Conservation (phyloP, 192 early-diverging fungal genomes). For the Diversispora epigaea region DNA sequence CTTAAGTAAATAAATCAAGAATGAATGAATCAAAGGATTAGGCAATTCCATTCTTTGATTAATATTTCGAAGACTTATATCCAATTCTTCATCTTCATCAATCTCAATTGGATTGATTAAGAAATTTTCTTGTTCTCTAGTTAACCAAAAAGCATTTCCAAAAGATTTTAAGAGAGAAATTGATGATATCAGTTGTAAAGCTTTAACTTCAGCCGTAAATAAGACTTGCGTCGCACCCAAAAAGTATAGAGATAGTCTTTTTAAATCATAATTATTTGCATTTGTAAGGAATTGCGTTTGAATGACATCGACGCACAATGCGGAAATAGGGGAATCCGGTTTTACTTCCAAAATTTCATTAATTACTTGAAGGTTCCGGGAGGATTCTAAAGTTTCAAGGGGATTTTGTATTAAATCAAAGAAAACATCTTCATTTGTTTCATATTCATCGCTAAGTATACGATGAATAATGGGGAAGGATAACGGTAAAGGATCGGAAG, state of each 20-base stretch:
- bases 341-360: not conserved
- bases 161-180: slow-evolving; percentile 33
- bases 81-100: slow-evolving; percentile 19
- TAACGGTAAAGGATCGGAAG: not conserved
- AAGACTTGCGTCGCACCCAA: not conserved
- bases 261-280: not conserved
- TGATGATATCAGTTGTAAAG: slow-evolving; percentile 24
- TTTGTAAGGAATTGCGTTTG: slow-evolving; percentile 8
- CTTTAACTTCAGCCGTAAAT: too few relatives aligned
- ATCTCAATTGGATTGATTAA: not conserved
- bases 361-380: slow-evolving; percentile 13
- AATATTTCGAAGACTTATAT: not conserved
- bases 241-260: not conserved
- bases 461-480: not conserved
- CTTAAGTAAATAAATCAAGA: slow-evolving; percentile 28
- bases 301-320: slow-evolving; percentile 32
- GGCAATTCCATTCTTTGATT: not conserved
- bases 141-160: slow-evolving; percentile 5
- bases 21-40: slow-evolving; percentile 9
- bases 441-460: slow-evolving; percentile 20
- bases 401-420: not conserved
- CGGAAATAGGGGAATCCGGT: slow-evolving; percentile 13
- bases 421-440: not conserved
- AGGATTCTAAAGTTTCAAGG: not conserved
- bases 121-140: not conserved